A percentile compares a stretch with the other conserved stretches of the same genome.
These are phyloP conservation scores for Sphagnurus paluster DNA, from an alignment of 1,284 basidiomycete genomes.

Conservation along the genomic window DNA sequence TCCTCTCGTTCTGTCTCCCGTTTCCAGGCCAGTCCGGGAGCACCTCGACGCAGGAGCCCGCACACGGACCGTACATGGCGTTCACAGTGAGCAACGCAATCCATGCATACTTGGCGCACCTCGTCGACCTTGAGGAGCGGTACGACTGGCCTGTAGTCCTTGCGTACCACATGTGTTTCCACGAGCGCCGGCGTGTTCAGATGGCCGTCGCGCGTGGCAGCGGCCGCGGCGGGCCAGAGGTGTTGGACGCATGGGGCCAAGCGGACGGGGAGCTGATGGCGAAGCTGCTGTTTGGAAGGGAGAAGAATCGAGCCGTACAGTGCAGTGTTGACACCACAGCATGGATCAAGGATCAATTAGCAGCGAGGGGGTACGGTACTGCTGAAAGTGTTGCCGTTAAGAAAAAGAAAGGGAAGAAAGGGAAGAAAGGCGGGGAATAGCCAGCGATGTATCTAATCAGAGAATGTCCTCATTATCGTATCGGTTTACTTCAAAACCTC, in stretches of 20 bases:
- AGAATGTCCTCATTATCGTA: too few relatives aligned
- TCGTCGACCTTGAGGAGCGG: neutral
- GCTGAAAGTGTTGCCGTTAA: too few relatives aligned
- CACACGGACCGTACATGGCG: neutral
- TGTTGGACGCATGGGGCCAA: neutral
- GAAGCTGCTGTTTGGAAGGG: neutral
- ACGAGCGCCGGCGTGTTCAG: slow-evolving; percentile 4
- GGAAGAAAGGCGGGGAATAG: too few relatives aligned
- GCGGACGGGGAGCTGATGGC: slow-evolving; percentile 5
- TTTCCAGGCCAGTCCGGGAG: too few relatives aligned
- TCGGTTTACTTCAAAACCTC: too few relatives aligned
- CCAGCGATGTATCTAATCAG: too few relatives aligned
- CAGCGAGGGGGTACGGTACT: too few relatives aligned
- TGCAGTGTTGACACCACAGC: too few relatives aligned
- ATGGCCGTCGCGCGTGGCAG: neutral
- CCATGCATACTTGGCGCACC: neutral
- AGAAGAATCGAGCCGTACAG: too few relatives aligned
- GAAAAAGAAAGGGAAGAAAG: too few relatives aligned
- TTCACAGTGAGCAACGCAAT: neutral
- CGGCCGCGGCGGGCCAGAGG: neutral
- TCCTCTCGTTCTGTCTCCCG: neutral
- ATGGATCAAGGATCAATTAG: too few relatives aligned
- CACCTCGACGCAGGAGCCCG: neutral
- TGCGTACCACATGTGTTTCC: slow-evolving; percentile 3
- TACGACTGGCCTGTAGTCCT: slow-evolving; percentile 5